Evolutionary conservation across 768 basidiomycete species (phyloP), one percentile per base, ranked within the genome.

Genomic region (Trametes maxima): DNA sequence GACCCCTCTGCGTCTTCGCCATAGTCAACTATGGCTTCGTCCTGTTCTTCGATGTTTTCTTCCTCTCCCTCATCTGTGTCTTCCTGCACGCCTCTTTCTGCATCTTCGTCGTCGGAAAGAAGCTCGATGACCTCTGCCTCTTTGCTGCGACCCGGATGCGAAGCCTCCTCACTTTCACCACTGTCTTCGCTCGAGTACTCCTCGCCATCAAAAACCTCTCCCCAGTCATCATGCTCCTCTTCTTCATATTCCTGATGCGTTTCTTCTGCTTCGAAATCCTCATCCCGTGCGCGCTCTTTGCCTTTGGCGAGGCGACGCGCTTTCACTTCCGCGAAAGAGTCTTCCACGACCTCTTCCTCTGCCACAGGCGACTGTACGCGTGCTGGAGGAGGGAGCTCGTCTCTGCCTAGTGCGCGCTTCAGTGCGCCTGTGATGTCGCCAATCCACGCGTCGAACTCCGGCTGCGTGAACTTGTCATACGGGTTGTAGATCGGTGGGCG

Each of bases 381-480:
- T 37, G 40, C 6, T 24, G 54, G 22, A 1, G 28, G 5, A 14
- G 48, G 46, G 13, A 54, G 54, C 1, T 60, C 67, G 22, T 76
- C 81, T 48, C 81, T 79, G 0, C 84, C 83, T 10, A 90, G 76
- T 22, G 88, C 89, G 50, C 74, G 78, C 59, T 80, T 80, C 28
- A 90, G 74, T 52, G 82, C 76, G 61, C 78, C 72, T 0, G 85
- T 88, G 45, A 90, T 80, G 67, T 79, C 85, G 65, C 78, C 80
- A 66, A 90, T 86, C 85, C 85, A 90, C 69, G 79, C 76, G 77
- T 90, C 87, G 66, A 89, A 90, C 64, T 89, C 83, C 1, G 77
- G 74, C 68, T 85, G 80, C 1, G 86, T 79, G 70, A 90, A 88
- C 70, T 86, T 86, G 71, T 90, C 87, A 70, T 85, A 90, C 1